These are phyloP conservation scores for Mollisia scopiformis DNA, from an alignment of 2,329 filamentous ascomycete genomes.

Conservation along the genomic window DNA sequence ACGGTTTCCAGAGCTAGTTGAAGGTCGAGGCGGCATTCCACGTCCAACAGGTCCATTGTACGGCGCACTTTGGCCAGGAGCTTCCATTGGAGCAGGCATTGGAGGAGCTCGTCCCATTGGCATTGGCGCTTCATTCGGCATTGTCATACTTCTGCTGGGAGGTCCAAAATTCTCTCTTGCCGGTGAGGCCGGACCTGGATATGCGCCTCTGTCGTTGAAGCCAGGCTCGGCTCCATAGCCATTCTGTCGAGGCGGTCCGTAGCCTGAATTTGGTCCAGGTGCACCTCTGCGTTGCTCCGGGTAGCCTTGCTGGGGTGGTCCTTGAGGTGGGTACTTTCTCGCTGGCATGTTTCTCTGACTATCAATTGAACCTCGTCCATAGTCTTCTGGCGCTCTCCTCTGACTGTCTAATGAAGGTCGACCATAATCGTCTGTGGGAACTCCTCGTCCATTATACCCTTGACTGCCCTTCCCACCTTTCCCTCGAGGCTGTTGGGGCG, in stretches of 20 bases:
- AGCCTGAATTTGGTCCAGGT: slow-evolving; percentile 20
- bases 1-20: slow-evolving; percentile 56
- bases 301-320: slow-evolving; percentile 29
- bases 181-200: slow-evolving; percentile 24
- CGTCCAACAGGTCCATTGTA: slow-evolving; percentile 50
- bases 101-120: slow-evolving; percentile 38
- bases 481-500: slow-evolving; percentile 21
- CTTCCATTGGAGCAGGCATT: slow-evolving; percentile 26
- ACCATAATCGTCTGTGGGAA: slow-evolving; percentile 30
- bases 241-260: slow-evolving; percentile 27
- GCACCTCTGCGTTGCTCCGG: slow-evolving; percentile 30
- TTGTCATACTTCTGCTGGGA: slow-evolving; percentile 62
- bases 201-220: slow-evolving; percentile 30
- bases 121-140: slow-evolving; percentile 54
- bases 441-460: slow-evolving; percentile 19
- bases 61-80: slow-evolving; percentile 42
- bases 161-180: slow-evolving; percentile 50
- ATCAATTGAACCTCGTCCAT: slow-evolving; percentile 30
- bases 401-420: slow-evolving; percentile 25
- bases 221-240: slow-evolving; percentile 30
- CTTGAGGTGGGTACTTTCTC: slow-evolving; percentile 29
- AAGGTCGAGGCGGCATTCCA: slow-evolving; percentile 54
- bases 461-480: slow-evolving; percentile 29
- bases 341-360: slow-evolving; percentile 28
- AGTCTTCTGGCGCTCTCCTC: slow-evolving; percentile 23